Evolutionary conservation across 148 eudicot species (phyloP).

Genomic region (Heliamphora exappendiculata): DNA sequence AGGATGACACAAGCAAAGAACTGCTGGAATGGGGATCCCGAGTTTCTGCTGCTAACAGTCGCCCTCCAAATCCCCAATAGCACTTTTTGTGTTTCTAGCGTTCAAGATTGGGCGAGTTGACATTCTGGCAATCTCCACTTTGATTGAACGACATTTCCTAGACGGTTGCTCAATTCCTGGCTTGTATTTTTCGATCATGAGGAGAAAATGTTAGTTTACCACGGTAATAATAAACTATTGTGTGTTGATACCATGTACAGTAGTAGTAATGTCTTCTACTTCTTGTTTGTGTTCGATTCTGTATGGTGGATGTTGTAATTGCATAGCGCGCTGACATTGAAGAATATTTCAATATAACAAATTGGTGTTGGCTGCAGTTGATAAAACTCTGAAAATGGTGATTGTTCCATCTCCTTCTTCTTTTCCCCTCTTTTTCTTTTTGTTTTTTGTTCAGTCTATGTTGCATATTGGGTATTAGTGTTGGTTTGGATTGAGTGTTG

Average conservation of each 20-base stretch:
- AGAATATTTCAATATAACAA: neutral
- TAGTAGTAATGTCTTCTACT: neutral
- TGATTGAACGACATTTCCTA: neutral
- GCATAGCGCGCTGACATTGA: neutral
- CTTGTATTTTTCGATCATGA: neutral
- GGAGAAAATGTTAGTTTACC: neutral
- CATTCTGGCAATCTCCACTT: neutral
- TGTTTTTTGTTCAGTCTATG: too few relatives aligned
- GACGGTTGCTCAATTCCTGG: neutral
- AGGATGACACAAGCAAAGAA: slow-evolving; percentile 76
- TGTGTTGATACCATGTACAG: neutral
- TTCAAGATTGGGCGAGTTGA: neutral
- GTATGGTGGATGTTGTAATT: neutral
- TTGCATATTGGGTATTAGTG: too few relatives aligned
- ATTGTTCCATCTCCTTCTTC: too few relatives aligned
- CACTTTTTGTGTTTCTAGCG: neutral
- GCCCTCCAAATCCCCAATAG: slow-evolving; percentile 73
- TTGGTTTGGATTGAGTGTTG: too few relatives aligned
- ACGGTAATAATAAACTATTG: neutral
- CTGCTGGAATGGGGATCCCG: slow-evolving; percentile 85
- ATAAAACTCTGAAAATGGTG: too few relatives aligned
- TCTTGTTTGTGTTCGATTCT: neutral
- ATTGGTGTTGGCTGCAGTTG: too few relatives aligned
- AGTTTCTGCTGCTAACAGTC: slow-evolving; percentile 65
- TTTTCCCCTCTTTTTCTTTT: too few relatives aligned